Base-by-base conservation (phyloP, 2,329 filamentous ascomycete species). In the Colletotrichum paranaense region DNA sequence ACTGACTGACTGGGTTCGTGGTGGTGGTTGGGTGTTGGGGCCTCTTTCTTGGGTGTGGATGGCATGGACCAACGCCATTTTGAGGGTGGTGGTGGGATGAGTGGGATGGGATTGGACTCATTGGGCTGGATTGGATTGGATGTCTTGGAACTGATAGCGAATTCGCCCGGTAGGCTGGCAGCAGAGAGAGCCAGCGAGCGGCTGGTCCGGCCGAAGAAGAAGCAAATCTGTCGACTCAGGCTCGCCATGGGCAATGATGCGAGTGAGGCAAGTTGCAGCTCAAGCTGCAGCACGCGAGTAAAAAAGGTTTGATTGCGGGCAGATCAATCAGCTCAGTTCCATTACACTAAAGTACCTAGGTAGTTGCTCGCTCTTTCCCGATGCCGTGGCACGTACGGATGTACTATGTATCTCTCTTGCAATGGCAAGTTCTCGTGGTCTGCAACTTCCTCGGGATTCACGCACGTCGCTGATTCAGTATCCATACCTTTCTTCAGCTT, bases 91-190 rank as follows among this genome's bases (percentile, higher is more conserved):
- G 19, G 52, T 73, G 42, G 60, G 70, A 69, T 69, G 59, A 60
- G n/a, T 19, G 32, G 22, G 30, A 64, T 65, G 28, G 30, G 59
- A 60, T 64, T 67, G 64, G 64, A 56, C 30, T 62, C n/a, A n/a
- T 38, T 38, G 35, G 32, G 12, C 32, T 35, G 11, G 35, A 12
- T 42, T 52, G 58, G 49, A 38, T 28, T 68, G 42, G 19, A 49
- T 22, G 52, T 62, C 68, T 72, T 68, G 68, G 69, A 67, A 46
- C 22, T 66, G 60, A 70, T 62, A 62, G 67, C 67, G 71, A 66
- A 56, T 42, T 49, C 46, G 59, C 67, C 56, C 46, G 38, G 58
- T n/a, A 57, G 32, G 57, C 49, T 59, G 53, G 65, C 32, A 63
- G 46, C 24, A 35, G 42, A 49, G 42, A 42, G 38, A 42, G 38